phyloP scores from a whole-genome alignment of 208 protist species.

The Novymonas esmeraldas region DNA sequence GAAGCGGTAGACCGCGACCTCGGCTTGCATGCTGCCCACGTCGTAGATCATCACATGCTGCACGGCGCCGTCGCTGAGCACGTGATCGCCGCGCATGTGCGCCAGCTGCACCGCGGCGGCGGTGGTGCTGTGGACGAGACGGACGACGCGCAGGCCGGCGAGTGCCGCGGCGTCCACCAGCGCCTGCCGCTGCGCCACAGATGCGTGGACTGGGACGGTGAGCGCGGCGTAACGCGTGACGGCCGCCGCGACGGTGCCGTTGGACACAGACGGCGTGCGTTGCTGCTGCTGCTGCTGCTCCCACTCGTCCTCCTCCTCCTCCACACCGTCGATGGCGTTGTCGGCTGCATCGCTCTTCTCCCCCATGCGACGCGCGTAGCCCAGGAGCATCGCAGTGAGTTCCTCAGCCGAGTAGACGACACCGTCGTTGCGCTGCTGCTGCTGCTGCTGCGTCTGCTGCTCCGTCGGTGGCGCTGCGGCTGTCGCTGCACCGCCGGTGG shows the following conservation, averaged over 20 bases:
- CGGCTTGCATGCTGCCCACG: conserved; percentile 81
- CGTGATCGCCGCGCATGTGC: conserved; percentile 49
- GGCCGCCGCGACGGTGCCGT: no score
- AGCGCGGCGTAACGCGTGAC: conserved; percentile 67
- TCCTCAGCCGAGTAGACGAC: conserved; percentile 75
- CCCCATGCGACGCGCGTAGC: conserved; percentile 65
- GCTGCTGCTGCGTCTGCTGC: not conserved
- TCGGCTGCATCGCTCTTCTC: conserved; percentile 46
- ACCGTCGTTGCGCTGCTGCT: conserved; percentile 6
- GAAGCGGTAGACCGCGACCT: conserved; percentile 77
- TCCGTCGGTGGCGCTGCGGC: not conserved
- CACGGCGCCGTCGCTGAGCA: conserved; percentile 27
- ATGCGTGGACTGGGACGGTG: conserved; percentile 72
- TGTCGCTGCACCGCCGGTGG: not conserved
- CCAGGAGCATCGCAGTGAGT: conserved; percentile 86
- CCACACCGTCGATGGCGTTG: conserved; percentile 39
- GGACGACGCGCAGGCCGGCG: conserved; percentile 77
- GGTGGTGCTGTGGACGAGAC: conserved; percentile 84
- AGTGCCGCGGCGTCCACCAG: conserved; percentile 89
- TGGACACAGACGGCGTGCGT: no score
- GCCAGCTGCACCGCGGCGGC: conserved; percentile 74
- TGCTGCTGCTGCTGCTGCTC: not conserved
- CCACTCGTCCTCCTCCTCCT: conserved; percentile 13
- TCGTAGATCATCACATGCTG: conserved; percentile 84
- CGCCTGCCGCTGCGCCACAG: conserved; percentile 77